These are phyloP conservation scores for Metschnikowia kofuensis DNA, from an alignment of 805 yeast species.

Conservation along the genomic window DNA sequence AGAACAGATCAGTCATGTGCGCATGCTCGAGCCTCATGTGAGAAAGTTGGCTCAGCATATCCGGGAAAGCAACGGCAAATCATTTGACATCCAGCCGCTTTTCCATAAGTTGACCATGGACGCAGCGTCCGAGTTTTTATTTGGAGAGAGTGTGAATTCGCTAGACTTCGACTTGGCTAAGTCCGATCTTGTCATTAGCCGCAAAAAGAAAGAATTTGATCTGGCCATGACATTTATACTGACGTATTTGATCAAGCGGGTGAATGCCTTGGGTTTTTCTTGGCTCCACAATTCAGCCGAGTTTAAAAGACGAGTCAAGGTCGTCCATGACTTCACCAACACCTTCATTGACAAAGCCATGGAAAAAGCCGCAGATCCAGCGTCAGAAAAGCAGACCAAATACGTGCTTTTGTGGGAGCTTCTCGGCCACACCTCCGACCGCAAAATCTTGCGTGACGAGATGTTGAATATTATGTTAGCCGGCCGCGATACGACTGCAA, in stretches of 20 bases:
- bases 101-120: constrained; percentile 31
- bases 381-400: background rate
- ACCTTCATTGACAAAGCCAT: constrained; percentile 7
- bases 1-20: constrained; percentile 14
- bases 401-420: constrained; percentile 15
- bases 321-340: constrained; percentile 13
- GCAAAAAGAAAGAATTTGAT: constrained; percentile 4
- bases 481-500: constrained; percentile 37
- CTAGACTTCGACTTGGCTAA: constrained; percentile 3
- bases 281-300: constrained; percentile 10
- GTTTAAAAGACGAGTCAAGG: constrained; percentile 4
- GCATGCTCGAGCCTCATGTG: constrained; percentile 12
- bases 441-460: constrained; percentile 13
- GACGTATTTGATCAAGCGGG: constrained; percentile 6
- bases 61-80: background rate
- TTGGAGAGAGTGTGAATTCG: constrained; percentile 29
- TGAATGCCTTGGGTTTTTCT: constrained; percentile 5
- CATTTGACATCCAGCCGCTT: constrained; percentile 12
- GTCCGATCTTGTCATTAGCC: background rate
- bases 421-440: constrained; percentile 10
- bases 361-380: background rate
- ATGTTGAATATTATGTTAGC: constrained; percentile 22
- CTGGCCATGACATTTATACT: constrained; percentile 4
- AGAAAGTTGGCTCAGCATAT: constrained; percentile 2
- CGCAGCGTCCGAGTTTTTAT: constrained; percentile 40